phyloP scores from a whole-genome alignment of 805 yeast genomes.

The Metschnikowia drakensbergensis region DNA sequence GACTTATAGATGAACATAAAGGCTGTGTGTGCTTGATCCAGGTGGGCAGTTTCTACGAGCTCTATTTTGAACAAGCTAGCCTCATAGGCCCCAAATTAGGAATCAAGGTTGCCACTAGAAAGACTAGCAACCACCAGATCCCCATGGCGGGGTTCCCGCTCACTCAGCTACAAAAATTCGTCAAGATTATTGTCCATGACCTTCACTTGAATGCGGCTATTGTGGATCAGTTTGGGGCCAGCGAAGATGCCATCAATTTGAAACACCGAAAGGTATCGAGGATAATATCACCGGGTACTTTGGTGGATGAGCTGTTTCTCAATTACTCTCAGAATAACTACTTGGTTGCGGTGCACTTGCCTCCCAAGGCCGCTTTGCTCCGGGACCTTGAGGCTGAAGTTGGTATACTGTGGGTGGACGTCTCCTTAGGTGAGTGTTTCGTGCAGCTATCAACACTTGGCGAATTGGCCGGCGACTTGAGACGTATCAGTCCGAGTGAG shows the following conservation, averaged over 20 bases:
- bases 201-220: constrained; percentile 71
- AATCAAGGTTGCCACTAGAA: constrained; percentile 60
- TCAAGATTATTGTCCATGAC: constrained; percentile 69
- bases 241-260: constrained; percentile 22
- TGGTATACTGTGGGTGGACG: constrained; percentile 86
- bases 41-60: constrained; percentile 83
- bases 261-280: constrained; percentile 71
- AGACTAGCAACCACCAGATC: constrained; percentile 40
- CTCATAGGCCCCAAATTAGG: constrained; percentile 67
- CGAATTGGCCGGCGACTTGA: constrained; percentile 64
- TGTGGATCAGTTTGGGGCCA: constrained; percentile 57
- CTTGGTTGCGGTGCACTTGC: constrained; percentile 52
- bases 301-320: constrained; percentile 80
- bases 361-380: constrained; percentile 33
- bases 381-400: constrained; percentile 44
- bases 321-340: constrained; percentile 70
- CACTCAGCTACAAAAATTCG: constrained; percentile 64
- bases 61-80: constrained; percentile 86
- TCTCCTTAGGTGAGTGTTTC: constrained; percentile 75
- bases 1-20: constrained; percentile 31
- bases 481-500: constrained; percentile 80
- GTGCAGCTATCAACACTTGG: constrained; percentile 61
- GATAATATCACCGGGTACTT: constrained; percentile 88
- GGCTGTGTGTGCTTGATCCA: constrained; percentile 54
- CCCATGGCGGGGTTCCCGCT: constrained; percentile 94